These are phyloP conservation scores for Rosa rugosa DNA, from an alignment of 306 rosid genomes.

Conservation along the genomic window DNA sequence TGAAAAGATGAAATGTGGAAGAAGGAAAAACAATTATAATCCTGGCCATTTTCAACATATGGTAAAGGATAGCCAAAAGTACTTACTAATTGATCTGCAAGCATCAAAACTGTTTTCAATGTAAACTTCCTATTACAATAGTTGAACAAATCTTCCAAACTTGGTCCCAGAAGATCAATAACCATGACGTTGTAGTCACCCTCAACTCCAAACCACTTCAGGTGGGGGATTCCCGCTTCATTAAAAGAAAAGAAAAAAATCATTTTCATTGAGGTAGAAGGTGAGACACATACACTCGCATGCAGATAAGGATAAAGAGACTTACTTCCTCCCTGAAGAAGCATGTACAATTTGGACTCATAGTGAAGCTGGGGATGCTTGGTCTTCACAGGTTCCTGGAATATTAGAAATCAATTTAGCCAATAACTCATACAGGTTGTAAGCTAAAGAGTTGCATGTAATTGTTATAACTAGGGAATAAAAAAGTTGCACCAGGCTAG, in stretches of 20 bases:
- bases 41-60: constrained; percentile 20
- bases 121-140: constrained; percentile 89
- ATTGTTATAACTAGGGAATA: background rate
- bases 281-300: background rate
- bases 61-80: constrained; percentile 14
- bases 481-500: background rate
- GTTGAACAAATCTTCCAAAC: constrained; percentile 96
- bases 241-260: constrained; percentile 28
- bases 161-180: constrained; percentile 99
- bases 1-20: constrained; percentile 36
- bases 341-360: constrained; percentile 96
- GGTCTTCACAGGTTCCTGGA: constrained; percentile 91
- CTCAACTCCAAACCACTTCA: constrained; percentile 99
- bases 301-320: constrained; percentile 19
- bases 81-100: constrained; percentile 98
- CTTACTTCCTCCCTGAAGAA: constrained; percentile 99
- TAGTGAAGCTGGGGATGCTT: constrained; percentile 99
- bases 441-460: background rate
- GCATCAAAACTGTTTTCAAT: constrained; percentile 93
- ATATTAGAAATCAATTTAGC: constrained; percentile 11
- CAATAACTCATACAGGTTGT: background rate
- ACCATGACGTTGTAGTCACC: constrained; percentile 96
- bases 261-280: constrained; percentile 7
- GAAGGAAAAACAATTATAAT: constrained; percentile 11
- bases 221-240: constrained; percentile 97